Conservation (phyloP, 331 rosid genomes). For the Malus hybrid region DNA sequence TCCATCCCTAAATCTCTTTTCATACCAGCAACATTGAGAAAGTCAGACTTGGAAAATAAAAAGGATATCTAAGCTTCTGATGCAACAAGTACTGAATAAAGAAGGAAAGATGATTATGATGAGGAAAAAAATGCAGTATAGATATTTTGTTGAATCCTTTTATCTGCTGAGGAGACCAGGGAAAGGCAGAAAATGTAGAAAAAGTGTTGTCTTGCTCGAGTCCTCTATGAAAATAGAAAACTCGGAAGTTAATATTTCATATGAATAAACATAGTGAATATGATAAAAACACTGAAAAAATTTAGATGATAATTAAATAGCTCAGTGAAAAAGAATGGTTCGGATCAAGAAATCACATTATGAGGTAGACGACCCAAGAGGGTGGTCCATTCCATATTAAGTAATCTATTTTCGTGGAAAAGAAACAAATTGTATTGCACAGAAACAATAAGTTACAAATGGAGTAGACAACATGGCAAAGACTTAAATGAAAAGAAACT, state of each 20-base stretch:
- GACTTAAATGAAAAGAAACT: not conserved
- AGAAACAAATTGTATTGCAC: no score
- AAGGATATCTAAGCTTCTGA: not conserved
- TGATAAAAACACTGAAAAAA: not conserved
- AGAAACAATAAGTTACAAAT: no score
- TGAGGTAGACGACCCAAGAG: not conserved
- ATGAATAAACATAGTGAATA: not conserved
- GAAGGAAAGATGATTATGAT: not conserved
- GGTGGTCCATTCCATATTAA: not conserved
- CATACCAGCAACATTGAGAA: not conserved
- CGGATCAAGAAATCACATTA: not conserved
- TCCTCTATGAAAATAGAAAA: not conserved
- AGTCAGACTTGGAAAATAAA: not conserved
- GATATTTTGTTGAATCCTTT: not conserved
- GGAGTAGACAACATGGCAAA: not conserved
- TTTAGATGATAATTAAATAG: not conserved
- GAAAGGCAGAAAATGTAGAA: not conserved
- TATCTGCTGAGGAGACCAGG: not conserved
- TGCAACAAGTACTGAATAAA: not conserved
- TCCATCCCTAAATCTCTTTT: not conserved
- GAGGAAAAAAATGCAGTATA: not conserved
- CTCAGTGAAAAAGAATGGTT: not conserved
- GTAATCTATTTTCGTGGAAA: no score
- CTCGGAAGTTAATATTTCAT: not conserved
- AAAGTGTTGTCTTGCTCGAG: not conserved